These are phyloP conservation scores for Azolla pinnata DNA, from an alignment of 75 land plant species.

Conservation along the genomic window DNA sequence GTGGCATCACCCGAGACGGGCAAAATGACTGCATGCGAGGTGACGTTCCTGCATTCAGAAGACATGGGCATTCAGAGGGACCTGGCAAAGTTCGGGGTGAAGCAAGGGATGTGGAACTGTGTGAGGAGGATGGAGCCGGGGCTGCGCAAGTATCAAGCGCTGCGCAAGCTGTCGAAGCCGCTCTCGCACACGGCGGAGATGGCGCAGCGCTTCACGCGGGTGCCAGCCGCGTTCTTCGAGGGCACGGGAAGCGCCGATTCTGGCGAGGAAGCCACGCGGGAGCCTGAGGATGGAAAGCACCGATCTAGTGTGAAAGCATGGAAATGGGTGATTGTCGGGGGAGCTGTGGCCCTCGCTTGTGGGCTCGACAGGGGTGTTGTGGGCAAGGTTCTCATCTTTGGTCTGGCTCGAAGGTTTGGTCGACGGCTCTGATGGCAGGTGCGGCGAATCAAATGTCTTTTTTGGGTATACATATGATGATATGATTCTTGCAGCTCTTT, in stretches of 20 bases:
- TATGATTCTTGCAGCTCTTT: background rate
- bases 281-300: background rate
- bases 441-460: background rate
- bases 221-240: constrained; percentile 14
- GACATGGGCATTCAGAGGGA: constrained; percentile 97
- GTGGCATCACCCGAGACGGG: constrained; percentile 81
- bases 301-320: constrained; percentile 33
- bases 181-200: constrained; percentile 44
- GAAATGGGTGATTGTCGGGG: constrained; percentile 76
- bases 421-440: constrained; percentile 28
- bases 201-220: constrained; percentile 55
- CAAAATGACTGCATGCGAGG: constrained; percentile 81
- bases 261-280: background rate
- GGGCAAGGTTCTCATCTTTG: constrained; percentile 64
- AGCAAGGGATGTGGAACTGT: constrained; percentile 94
- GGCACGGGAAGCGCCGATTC: background rate
- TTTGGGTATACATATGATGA: background rate
- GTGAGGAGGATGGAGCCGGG: constrained; percentile 85
- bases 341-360: constrained; percentile 73
- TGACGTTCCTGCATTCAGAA: constrained; percentile 75
- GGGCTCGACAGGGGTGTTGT: constrained; percentile 61
- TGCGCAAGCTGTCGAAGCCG: constrained; percentile 34
- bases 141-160: constrained; percentile 50
- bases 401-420: constrained; percentile 49
- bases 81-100: constrained; percentile 75